These are phyloP conservation scores for Trichosporon coremiiforme DNA, from an alignment of 1,284 basidiomycete genomes.

Conservation along the genomic window DNA sequence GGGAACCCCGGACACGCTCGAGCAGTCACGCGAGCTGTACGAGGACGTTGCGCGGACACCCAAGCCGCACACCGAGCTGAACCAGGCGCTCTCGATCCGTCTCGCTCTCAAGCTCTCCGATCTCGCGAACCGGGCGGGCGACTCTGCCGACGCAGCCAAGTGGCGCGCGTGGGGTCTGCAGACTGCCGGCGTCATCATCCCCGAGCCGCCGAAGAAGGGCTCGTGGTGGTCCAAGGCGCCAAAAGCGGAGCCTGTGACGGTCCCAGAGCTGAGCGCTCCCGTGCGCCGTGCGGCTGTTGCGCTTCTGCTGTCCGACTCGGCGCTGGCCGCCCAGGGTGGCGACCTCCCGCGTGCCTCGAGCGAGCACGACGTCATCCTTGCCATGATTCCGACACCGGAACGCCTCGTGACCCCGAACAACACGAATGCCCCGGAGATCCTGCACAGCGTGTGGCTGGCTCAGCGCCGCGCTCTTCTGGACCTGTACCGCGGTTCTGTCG, in stretches of 20 bases:
- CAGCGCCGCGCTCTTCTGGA: conserved; percentile 72
- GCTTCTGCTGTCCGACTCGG: conserved; percentile 70
- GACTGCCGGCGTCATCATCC: conserved; percentile 32
- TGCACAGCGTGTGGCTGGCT: conserved; percentile 66
- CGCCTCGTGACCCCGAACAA: conserved; percentile 58
- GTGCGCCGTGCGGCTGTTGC: conserved; percentile 69
- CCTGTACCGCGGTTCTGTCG: conserved; percentile 74
- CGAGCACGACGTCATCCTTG: conserved; percentile 74
- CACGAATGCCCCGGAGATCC: conserved; percentile 64
- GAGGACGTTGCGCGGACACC: conserved; percentile 56
- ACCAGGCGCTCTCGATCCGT: conserved; percentile 39
- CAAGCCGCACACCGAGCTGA: conserved; percentile 8
- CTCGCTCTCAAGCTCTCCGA: conserved; percentile 54
- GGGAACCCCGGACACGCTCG: conserved; percentile 63
- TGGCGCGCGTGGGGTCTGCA: conserved; percentile 55
- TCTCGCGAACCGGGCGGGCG: conserved; percentile 43
- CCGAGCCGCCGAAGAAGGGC: neutral
- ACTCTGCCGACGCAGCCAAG: conserved; percentile 36
- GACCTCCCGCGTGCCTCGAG: conserved; percentile 86
- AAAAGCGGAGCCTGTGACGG: conserved; percentile 14
- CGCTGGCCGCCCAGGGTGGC: conserved; percentile 66
- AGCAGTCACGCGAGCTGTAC: conserved; percentile 65
- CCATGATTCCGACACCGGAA: conserved; percentile 69
- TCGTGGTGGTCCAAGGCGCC: conserved; percentile 23
- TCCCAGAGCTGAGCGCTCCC: conserved; percentile 45